Conservation (phyloP, 306 rosid species). For the Cucurbita moschata region DNA sequence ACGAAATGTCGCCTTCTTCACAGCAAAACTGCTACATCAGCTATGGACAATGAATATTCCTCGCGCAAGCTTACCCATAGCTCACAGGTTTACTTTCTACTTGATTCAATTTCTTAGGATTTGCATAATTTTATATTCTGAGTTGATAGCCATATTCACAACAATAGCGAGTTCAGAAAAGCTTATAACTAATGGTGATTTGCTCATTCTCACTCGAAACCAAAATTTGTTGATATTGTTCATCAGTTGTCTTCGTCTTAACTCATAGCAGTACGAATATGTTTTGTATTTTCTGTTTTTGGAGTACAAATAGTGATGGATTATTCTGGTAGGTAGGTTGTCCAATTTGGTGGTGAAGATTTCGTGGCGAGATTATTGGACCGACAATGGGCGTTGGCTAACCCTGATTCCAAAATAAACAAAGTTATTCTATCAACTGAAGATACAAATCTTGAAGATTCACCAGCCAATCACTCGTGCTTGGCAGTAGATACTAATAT, state of each 20-base stretch:
- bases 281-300: not conserved
- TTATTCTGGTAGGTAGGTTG: conserved; percentile 20
- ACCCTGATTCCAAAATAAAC: conserved; percentile 49
- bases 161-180: not conserved
- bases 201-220: not conserved
- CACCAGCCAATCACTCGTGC: conserved; percentile 10
- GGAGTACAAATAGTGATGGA: not conserved
- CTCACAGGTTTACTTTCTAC: not conserved
- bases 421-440: conserved; percentile 20
- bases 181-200: not conserved
- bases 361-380: conserved; percentile 35
- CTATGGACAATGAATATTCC: conserved; percentile 21
- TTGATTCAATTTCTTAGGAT: not conserved
- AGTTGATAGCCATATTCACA: not conserved
- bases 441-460: conserved; percentile 4
- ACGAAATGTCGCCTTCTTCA: conserved; percentile 22
- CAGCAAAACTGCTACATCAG: conserved; percentile 10
- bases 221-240: not conserved
- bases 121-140: not conserved
- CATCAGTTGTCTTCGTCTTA: not conserved
- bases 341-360: conserved; percentile 30
- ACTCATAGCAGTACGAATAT: not conserved
- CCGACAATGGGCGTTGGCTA: conserved; percentile 59
- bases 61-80: conserved; percentile 3
- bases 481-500: conserved; percentile 15